Evolutionary conservation across 1,284 basidiomycete species (phyloP).

Genomic region (Ustilago loliicola): DNA sequence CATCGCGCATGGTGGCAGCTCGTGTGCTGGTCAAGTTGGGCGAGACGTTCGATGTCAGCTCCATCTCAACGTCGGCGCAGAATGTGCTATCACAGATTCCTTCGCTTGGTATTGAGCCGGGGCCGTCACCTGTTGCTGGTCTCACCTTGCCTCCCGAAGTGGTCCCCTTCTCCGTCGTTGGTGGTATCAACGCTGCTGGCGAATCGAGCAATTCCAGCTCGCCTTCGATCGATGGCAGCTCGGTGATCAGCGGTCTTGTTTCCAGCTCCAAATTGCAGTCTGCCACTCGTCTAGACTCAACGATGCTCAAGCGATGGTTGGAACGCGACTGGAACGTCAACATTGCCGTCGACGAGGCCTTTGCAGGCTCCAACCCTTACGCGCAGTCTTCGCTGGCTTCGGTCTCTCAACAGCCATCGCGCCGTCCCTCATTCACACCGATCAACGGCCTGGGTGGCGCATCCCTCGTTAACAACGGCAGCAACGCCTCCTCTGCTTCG

Average conservation of each 20-base stretch:
- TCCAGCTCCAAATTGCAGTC: constrained; percentile 56
- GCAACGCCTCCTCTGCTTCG: constrained; percentile 37
- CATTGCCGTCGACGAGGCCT: constrained; percentile 62
- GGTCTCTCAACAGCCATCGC: constrained; percentile 33
- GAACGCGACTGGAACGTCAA: constrained; percentile 64
- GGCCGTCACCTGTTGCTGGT: constrained; percentile 35
- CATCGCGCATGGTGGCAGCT: constrained; percentile 78
- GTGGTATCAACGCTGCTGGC: constrained; percentile 37
- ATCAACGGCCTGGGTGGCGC: constrained; percentile 35
- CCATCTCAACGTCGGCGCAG: constrained; percentile 35
- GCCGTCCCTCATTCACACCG: constrained; percentile 41
- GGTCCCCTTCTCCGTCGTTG: constrained; percentile 45
- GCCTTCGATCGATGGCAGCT: constrained; percentile 35
- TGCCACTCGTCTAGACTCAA: constrained; percentile 42
- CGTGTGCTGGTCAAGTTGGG: constrained; percentile 80
- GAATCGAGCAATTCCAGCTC: constrained; percentile 41
- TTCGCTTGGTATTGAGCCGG: constrained; percentile 46
- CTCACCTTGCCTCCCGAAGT: constrained; percentile 52
- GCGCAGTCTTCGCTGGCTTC: constrained; percentile 24
- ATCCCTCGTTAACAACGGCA: constrained; percentile 34
- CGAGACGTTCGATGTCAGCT: constrained; percentile 77
- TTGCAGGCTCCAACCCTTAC: constrained; percentile 46
- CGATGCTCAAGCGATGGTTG: constrained; percentile 59
- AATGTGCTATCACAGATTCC: constrained; percentile 45
- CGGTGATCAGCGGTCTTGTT: constrained; percentile 46